Evolutionary conservation across 768 basidiomycete species (phyloP).

Genomic region (Suillus cothurnatus): DNA sequence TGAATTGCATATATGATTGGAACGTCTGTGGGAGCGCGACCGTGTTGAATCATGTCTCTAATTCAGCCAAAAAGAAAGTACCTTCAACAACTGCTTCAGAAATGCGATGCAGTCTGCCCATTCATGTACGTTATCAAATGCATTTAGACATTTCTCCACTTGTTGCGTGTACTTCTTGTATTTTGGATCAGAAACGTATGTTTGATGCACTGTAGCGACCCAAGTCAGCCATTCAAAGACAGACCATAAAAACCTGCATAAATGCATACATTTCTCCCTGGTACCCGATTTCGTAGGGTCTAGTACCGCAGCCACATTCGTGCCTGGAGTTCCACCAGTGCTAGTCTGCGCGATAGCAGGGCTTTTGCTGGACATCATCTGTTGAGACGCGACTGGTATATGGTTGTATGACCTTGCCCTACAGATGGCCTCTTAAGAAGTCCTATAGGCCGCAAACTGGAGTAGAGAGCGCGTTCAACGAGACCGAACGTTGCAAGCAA

Average conservation of each 20-base stretch:
- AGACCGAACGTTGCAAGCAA: neutral
- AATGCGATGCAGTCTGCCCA: conserved; percentile 99
- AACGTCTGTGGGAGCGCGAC: conserved; percentile 64
- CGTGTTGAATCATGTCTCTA: conserved; percentile 7
- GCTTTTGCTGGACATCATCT: conserved; percentile 3
- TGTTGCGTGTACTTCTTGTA: conserved; percentile 92
- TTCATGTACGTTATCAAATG: conserved; percentile 95
- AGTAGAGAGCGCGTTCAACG: neutral
- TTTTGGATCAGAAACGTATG: conserved; percentile 81
- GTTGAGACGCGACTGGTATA: neutral
- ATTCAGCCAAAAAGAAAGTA: conserved; percentile 30
- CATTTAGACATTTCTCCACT: conserved; percentile 89
- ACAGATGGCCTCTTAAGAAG: neutral
- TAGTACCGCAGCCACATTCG: neutral
- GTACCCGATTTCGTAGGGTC: neutral
- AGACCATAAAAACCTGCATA: neutral
- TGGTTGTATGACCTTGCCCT: neutral
- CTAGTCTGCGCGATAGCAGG: neutral
- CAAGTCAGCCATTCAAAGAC: neutral
- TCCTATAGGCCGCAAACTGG: neutral
- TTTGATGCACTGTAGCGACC: conserved; percentile 52
- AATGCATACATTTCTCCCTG: conserved; percentile 1
- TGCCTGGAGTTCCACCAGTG: conserved; percentile 4
- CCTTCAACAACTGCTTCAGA: conserved; percentile 91
- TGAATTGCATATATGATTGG: conserved; percentile 91